These are phyloP conservation scores for Monosporascus ibericus DNA, from an alignment of 2,329 filamentous ascomycete species.

Conservation along the genomic window DNA sequence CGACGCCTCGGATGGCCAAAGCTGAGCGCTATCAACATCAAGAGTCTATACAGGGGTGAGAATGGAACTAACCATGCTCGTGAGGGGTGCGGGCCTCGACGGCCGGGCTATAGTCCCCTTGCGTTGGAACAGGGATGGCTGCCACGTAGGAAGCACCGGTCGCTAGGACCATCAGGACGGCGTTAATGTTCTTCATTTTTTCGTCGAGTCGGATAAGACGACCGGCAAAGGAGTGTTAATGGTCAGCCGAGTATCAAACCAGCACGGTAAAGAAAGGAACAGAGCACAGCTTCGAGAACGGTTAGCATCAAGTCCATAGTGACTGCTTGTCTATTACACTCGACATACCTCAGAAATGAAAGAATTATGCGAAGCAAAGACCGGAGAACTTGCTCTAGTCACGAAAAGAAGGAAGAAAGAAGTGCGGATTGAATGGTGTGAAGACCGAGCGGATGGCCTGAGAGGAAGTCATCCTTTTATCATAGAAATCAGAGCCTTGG, in stretches of 20 bases:
- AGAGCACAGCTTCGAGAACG: slow-evolving; percentile 19
- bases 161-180: slow-evolving; percentile 30
- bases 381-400: slow-evolving; percentile 11
- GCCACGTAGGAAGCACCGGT: slow-evolving; percentile 28
- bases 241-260: slow-evolving; percentile 5
- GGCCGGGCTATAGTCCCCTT: background rate
- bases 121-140: slow-evolving; percentile 17
- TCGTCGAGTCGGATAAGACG: slow-evolving; percentile 14
- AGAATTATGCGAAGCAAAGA: slow-evolving; percentile 13
- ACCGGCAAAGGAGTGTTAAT: slow-evolving; percentile 11
- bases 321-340: background rate
- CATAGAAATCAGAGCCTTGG: background rate
- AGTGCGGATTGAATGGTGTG: background rate
- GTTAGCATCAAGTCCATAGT: slow-evolving; percentile 8
- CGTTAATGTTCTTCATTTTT: slow-evolving; percentile 35
- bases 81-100: slow-evolving; percentile 8
- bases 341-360: slow-evolving; percentile 19
- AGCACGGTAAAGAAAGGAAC: slow-evolving; percentile 15
- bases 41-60: background rate
- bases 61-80: background rate
- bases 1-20: background rate
- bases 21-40: background rate
- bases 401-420: slow-evolving; percentile 9
- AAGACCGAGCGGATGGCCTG: slow-evolving; percentile 9
- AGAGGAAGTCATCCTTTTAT: background rate